Evolutionary conservation across 2,329 filamentous ascomycete genomes (phyloP).

Genomic region (Beauveria scarabaeidicola): DNA sequence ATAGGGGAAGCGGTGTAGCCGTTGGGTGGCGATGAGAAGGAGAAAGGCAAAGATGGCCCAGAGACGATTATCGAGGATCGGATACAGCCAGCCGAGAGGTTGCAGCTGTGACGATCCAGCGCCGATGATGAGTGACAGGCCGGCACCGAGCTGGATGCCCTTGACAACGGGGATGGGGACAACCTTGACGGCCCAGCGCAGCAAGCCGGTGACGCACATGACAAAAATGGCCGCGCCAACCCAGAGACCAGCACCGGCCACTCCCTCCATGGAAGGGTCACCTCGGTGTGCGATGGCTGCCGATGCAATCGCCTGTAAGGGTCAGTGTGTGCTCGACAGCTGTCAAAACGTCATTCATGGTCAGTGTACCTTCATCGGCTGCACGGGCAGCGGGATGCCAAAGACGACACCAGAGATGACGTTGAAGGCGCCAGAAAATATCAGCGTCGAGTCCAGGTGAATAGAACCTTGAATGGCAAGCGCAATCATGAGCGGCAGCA

Average conservation of each 20-base stretch:
- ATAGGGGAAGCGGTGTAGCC: constrained; percentile 63
- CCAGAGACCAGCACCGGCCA: constrained; percentile 70
- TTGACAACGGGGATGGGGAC: constrained; percentile 86
- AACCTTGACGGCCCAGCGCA: constrained; percentile 62
- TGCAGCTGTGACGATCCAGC: constrained; percentile 62
- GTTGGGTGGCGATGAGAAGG: constrained; percentile 59
- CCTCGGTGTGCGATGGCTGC: constrained; percentile 71
- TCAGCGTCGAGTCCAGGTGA: constrained; percentile 71
- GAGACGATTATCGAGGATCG: constrained; percentile 67
- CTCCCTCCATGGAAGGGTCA: constrained; percentile 39
- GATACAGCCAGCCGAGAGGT: constrained; percentile 58
- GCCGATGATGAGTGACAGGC: constrained; percentile 71
- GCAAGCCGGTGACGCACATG: constrained; percentile 70
- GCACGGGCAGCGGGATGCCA: constrained; percentile 82
- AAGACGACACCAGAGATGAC: constrained; percentile 73
- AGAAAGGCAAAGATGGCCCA: constrained; percentile 71
- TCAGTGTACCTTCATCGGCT: constrained; percentile 63
- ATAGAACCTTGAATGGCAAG: constrained; percentile 72
- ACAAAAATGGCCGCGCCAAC: constrained; percentile 66
- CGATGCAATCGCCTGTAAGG: constrained; percentile 66
- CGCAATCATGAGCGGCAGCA: constrained; percentile 82
- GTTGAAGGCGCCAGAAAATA: constrained; percentile 85
- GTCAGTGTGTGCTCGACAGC: not conserved
- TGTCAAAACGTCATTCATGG: no score
- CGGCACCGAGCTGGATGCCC: constrained; percentile 89